Percentiles rank a stretch among this genome's conserved stretches.
These are phyloP conservation scores for Talaromyces sp. DNA, from an alignment of 2,329 filamentous ascomycete genomes.

Conservation along the genomic window DNA sequence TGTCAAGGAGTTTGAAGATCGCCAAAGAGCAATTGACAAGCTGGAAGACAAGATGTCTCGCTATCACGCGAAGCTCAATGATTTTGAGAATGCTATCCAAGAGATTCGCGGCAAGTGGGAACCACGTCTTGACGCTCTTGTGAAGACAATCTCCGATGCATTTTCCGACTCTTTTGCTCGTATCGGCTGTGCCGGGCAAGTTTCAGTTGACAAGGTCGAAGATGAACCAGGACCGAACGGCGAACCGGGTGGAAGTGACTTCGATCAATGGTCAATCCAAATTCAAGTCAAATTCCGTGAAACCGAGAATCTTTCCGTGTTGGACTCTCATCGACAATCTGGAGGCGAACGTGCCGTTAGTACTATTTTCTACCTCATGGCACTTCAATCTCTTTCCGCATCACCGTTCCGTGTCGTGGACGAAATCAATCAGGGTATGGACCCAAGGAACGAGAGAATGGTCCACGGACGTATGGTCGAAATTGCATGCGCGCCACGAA, in stretches of 20 bases:
- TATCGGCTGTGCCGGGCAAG: slow-evolving; percentile 91
- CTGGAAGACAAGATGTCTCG: slow-evolving; percentile 60
- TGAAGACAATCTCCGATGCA: slow-evolving; percentile 79
- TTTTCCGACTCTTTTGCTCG: slow-evolving; percentile 92
- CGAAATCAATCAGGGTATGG: slow-evolving; percentile 99
- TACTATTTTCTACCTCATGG: slow-evolving; percentile 99
- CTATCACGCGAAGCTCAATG: slow-evolving; percentile 56
- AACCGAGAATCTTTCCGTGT: slow-evolving; percentile 76
- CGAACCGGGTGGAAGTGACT: slow-evolving; percentile 62
- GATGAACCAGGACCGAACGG: slow-evolving; percentile 35
- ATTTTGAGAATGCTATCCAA: slow-evolving; percentile 59
- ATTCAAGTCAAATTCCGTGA: slow-evolving; percentile 94
- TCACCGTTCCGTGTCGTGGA: slow-evolving; percentile 97
- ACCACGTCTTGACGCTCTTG: slow-evolving; percentile 72
- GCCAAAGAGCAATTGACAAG: slow-evolving; percentile 67
- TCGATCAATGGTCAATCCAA: slow-evolving; percentile 89
- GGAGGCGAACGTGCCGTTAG: slow-evolving; percentile 94
- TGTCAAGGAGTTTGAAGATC: slow-evolving; percentile 73
- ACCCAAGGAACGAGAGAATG: slow-evolving; percentile 96
- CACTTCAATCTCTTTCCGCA: slow-evolving; percentile 86
- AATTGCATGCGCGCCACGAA: slow-evolving; percentile 67
- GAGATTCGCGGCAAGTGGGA: slow-evolving; percentile 75
- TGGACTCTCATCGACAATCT: slow-evolving; percentile 90
- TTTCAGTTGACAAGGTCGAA: slow-evolving; percentile 73
- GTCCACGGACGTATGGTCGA: slow-evolving; percentile 98